A percentile compares a stretch with the other conserved stretches of the same genome.
phyloP scores from a whole-genome alignment of 345 rosid genomes.

The Syzygium grande region DNA sequence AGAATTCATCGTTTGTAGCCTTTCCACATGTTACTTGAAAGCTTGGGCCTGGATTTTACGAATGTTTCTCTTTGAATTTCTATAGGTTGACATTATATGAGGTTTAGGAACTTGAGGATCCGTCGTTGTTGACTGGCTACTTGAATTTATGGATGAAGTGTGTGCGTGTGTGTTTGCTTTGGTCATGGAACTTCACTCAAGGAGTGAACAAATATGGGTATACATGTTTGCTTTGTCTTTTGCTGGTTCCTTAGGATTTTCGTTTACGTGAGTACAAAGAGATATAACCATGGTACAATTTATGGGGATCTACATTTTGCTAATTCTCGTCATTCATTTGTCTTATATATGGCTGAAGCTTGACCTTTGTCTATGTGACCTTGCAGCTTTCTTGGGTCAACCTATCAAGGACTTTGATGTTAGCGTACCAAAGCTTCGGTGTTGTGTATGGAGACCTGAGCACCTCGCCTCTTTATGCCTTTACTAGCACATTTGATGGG shows the following conservation, averaged over 20 bases:
- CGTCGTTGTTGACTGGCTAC: neutral
- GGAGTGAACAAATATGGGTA: neutral
- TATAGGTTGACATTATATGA: neutral
- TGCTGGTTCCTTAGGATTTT: neutral
- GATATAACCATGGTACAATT: neutral
- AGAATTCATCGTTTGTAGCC: neutral
- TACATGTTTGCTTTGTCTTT: neutral
- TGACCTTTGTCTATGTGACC: neutral
- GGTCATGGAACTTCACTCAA: neutral
- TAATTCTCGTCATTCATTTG: neutral
- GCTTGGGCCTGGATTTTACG: neutral
- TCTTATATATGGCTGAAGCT: neutral
- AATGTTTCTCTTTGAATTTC: neutral
- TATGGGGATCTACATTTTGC: neutral
- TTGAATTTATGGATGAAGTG: neutral
- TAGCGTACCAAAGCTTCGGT: slow-evolving; percentile 92
- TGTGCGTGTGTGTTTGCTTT: neutral
- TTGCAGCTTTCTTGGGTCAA: slow-evolving; percentile 66
- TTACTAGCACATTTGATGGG: slow-evolving; percentile 42
- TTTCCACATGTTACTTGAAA: neutral
- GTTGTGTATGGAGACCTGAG: slow-evolving; percentile 82
- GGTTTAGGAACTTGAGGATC: neutral
- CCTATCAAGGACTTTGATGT: slow-evolving; percentile 51
- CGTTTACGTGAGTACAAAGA: neutral
- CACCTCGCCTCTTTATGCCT: slow-evolving; percentile 92